phyloP scores from a whole-genome alignment of 805 yeast genomes.

The Monosporozyma solicola region DNA sequence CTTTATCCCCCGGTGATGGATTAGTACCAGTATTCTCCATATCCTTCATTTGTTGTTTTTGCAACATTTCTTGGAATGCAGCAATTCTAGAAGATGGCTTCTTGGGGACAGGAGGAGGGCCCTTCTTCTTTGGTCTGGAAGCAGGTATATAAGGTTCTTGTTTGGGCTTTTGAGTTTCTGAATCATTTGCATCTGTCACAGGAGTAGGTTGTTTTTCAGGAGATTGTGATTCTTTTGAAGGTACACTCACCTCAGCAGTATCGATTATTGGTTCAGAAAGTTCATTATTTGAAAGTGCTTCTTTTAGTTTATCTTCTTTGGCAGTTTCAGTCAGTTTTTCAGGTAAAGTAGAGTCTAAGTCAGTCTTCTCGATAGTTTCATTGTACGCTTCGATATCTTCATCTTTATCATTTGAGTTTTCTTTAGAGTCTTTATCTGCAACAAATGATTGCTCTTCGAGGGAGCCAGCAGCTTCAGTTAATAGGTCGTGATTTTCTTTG shows the following conservation, averaged over 20 bases:
- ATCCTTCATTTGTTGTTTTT: constrained; percentile 39
- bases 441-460: no score
- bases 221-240: background rate
- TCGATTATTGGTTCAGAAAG: background rate
- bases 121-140: constrained; percentile 16
- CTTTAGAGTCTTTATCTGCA: background rate
- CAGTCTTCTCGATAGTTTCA: background rate
- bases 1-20: constrained; percentile 27
- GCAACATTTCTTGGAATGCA: constrained; percentile 71
- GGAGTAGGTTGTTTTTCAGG: background rate
- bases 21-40: constrained; percentile 37
- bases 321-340: background rate
- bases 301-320: background rate
- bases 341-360: no score
- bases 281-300: background rate
- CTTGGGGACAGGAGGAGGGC: constrained; percentile 65
- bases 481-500: constrained; percentile 11
- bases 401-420: background rate
- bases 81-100: constrained; percentile 73
- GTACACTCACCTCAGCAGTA: background rate
- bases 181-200: background rate
- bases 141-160: constrained; percentile 7
- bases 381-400: background rate
- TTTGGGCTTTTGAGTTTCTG: background rate
- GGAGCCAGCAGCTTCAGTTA: background rate